Evolutionary conservation across 2,329 filamentous ascomycete species (phyloP), one percentile per base, ranked within the genome.

Genomic region (Colletotrichum abscissum): DNA sequence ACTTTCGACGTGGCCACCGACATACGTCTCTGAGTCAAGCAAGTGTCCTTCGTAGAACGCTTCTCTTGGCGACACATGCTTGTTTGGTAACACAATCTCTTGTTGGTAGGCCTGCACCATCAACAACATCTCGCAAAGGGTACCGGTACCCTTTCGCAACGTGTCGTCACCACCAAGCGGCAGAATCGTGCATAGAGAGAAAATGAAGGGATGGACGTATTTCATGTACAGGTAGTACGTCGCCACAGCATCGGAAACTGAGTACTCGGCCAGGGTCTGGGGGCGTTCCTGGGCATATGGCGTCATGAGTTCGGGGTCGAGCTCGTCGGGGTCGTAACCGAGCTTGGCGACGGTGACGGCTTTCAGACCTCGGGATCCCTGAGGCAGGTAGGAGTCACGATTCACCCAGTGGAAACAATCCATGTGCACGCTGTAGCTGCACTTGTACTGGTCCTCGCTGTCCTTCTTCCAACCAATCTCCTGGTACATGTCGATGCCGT

Each of bases 191-290:
- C 97, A 99, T 0, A 99, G 87, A 1, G 97, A 98, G 88, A 99
- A 99, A 81, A 99, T 97, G 86, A 99, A 99, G 4, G 97, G 97
- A 82, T 99, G 97, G n/a, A 99, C 94, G 82, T 99, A 99, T 92
- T 99, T 99, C 97, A 99, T 99, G 88, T 99, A 99, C 75, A 99
- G 86, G 80, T 99, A 99, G 82, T 99, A 99, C 0, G 97, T 99
- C 26, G 97, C 97, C 63, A 99, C 97, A 11, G 97, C 97, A 88
- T 99, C 97, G 79, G 97, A 99, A 57, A 99, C 97, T 0, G 97
- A 99, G 84, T 99, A 99, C 80, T 99, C 97, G 9, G 97, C 96
- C 64, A 99, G 87, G 0, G 95, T 97, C 81, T 99, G 97, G 0
- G 97, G 97, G 76, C 95, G 90, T 84, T 99, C 97, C 74, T 88